Percentiles rank a stretch among this genome's conserved stretches.
Evolutionary conservation across 768 basidiomycete species (phyloP).

Genomic region (Leccinellum rugosiceps): DNA sequence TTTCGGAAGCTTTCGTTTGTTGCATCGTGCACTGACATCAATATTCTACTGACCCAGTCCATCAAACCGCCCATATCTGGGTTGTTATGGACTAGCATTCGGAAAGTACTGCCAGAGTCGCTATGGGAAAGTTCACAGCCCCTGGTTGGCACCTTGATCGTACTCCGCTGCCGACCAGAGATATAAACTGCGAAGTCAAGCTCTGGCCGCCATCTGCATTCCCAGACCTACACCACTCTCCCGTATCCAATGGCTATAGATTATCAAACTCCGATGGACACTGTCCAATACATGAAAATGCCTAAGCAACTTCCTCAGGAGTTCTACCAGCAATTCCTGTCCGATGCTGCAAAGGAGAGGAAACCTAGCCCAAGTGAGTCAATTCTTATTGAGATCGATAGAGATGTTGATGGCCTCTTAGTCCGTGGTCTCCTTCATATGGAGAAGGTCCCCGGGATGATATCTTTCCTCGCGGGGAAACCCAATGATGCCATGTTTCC

Average conservation of each 20-base stretch:
- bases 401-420: conserved; percentile 23
- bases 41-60: neutral
- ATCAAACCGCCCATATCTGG: neutral
- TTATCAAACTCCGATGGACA: neutral
- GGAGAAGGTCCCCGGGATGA: conserved; percentile 73
- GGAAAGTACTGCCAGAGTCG: neutral
- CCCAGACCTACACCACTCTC: neutral
- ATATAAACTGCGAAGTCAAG: neutral
- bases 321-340: conserved; percentile 61
- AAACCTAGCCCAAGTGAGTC: conserved; percentile 61
- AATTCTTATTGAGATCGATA: neutral
- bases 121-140: neutral
- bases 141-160: neutral
- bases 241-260: conserved; percentile 8
- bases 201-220: neutral
- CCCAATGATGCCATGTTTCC: conserved; percentile 92
- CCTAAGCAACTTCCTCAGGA: conserved; percentile 41
- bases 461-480: conserved; percentile 86
- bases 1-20: neutral
- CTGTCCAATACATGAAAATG: neutral
- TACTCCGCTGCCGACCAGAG: neutral
- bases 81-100: neutral
- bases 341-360: conserved; percentile 55
- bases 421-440: conserved; percentile 73
- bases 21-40: neutral